Evolutionary conservation across 768 basidiomycete species (phyloP), one percentile per base, ranked within the genome.

Genomic region (Sarcomyxa edulis): DNA sequence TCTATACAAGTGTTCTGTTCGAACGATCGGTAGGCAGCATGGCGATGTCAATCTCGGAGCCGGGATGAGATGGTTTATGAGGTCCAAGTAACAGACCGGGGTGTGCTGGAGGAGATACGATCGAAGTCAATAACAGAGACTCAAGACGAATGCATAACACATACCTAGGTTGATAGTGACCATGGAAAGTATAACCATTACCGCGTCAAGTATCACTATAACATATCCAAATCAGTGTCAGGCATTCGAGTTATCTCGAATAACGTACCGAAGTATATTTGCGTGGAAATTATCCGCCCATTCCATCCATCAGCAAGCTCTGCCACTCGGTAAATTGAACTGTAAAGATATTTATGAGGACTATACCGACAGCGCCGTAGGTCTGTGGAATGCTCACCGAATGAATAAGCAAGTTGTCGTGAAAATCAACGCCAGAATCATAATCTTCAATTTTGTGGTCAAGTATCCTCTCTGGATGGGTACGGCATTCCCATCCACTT

Each of bases 341-440:
- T 72, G 36, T 6, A 23, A 11, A 28, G 7, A 16, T 9, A 14
- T 2, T 1, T 6, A 3, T 12, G 14, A 35, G 7, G 32, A 8
- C 9, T 26, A 10, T 6, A 33, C 29, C n/a, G 11, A 18, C 10
- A 10, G 10, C 8, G 7, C n/a, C 9, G 8, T 3, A 18, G 19
- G 11, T n/a, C 5, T 14, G 32, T 5, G 5, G 14, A n/a, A 18
- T 14, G 29, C 66, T 20, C 42, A 70, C 68, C 78, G 66, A 39
- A 78, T 69, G 47, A 75, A 64, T 42, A 81, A 58, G 43, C 65
- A 62, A 2, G 71, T 59, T 58, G 64, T 65, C 39, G 49, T 65
- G 33, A 71, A 55, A 0, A 37, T 45, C 15, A 73, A 50, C 6
- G 57, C 68, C 11, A 46, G 24, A 3, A 60, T 46, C 55, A 70